A percentile compares a stretch with the other conserved stretches of the same genome.
Evolutionary conservation across 257 asterid genomes (phyloP).

Genomic region (Solanum paucissectum): DNA sequence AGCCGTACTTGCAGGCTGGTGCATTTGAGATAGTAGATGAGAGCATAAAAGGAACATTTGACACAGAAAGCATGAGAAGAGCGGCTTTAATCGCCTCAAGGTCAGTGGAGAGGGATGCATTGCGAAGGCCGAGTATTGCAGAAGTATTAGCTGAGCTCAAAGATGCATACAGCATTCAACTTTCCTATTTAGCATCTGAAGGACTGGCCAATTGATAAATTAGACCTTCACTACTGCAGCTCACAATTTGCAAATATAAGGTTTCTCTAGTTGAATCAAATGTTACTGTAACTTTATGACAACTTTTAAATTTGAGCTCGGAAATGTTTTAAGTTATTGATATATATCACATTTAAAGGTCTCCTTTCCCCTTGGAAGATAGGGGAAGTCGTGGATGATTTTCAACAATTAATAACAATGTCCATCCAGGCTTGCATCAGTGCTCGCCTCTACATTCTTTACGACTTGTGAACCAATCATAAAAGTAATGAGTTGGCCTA

Average conservation of each 20-base stretch:
- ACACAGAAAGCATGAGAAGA: conserved; percentile 78
- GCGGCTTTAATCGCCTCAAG: conserved; percentile 75
- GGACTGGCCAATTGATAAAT: conserved; percentile 25
- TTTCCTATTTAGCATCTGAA: conserved; percentile 56
- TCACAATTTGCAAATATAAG: neutral
- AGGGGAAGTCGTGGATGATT: neutral
- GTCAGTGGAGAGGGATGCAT: conserved; percentile 83
- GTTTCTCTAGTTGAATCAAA: neutral
- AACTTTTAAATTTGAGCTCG: neutral
- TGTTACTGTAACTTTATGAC: neutral
- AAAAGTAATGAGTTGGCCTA: conserved; percentile 9
- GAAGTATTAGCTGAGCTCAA: conserved; percentile 67
- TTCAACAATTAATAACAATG: conserved; percentile 10
- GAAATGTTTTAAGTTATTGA: neutral
- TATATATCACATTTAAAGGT: neutral
- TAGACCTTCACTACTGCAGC: neutral
- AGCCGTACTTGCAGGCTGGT: conserved; percentile 94
- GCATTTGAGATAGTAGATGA: conserved; percentile 91
- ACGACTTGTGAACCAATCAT: neutral
- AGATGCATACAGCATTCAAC: conserved; percentile 74
- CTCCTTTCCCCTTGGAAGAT: neutral
- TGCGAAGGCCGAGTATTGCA: conserved; percentile 61
- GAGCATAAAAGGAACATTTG: conserved; percentile 57
- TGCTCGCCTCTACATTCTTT: neutral
- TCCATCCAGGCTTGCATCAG: neutral